phyloP scores from a whole-genome alignment of 345 rosid genomes.

The Kandelia obovata region DNA sequence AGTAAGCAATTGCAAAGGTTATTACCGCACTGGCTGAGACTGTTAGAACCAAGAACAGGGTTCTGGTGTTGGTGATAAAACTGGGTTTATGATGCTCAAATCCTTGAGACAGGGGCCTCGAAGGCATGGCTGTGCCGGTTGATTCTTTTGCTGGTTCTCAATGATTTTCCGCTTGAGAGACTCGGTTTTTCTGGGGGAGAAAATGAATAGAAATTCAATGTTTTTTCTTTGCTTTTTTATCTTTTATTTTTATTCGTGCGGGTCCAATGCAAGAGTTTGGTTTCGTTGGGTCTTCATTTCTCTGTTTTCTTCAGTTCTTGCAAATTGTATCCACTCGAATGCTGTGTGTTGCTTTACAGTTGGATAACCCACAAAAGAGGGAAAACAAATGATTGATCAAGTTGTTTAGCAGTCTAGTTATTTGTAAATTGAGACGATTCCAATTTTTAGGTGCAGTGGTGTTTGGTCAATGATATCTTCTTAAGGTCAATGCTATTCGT shows the following conservation, averaged over 20 bases:
- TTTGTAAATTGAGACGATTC: not conserved
- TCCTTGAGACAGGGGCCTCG: slow-evolving; percentile 55
- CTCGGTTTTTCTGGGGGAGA: slow-evolving; percentile 16
- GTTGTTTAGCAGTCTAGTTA: slow-evolving; percentile 16
- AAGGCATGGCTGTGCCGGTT: slow-evolving; percentile 51
- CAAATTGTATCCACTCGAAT: slow-evolving; percentile 45
- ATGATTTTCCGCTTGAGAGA: slow-evolving; percentile 4
- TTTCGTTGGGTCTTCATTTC: slow-evolving; percentile 3
- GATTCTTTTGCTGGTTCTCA: slow-evolving; percentile 18
- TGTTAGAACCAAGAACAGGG: slow-evolving; percentile 61
- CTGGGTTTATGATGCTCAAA: slow-evolving; percentile 34
- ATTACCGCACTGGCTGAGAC: slow-evolving; percentile 68
- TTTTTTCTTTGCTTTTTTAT: not conserved
- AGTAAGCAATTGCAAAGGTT: slow-evolving; percentile 61
- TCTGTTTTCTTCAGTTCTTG: slow-evolving; percentile 2
- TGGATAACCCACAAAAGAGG: slow-evolving; percentile 23
- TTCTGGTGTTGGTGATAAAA: slow-evolving; percentile 44
- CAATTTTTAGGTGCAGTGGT: not conserved
- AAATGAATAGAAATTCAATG: not conserved
- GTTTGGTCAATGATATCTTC: not conserved
- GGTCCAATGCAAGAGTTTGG: not conserved
- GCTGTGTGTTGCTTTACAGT: slow-evolving; percentile 44
- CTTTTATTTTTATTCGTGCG: not conserved
- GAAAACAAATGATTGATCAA: slow-evolving; percentile 16
- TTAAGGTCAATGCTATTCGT: too few species aligned